Base-by-base conservation (phyloP, 495 filamentous ascomycete genomes). In the Barbatosphaeria neglecta region DNA sequence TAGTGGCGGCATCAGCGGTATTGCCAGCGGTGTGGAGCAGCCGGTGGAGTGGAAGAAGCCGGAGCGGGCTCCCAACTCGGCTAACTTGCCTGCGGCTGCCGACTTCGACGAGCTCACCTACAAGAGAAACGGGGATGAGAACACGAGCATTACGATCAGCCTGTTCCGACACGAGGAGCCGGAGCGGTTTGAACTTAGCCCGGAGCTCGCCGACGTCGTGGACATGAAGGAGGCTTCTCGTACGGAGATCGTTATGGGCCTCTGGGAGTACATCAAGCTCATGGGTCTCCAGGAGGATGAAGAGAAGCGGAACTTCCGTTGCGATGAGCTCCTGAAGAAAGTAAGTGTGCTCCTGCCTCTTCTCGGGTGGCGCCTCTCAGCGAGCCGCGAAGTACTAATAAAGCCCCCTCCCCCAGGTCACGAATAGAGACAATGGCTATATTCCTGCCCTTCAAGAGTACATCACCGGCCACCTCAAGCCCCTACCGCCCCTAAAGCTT, bases 31-130 rank as follows among this genome's bases (percentile, higher is more conserved):
- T 41, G 64, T 76, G 37, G 76, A 86, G 46, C 64, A 80, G 33
- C 72, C 79, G 50, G 53, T 69, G 43, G 77, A 80, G 61, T 87
- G 89, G 89, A 75, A 78, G 51, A 85, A 90, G 57, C 81, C 80
- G 2, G 74, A 72, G 48, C 57, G 74, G 41, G 71, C 74, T 7
- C 63, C 73, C 0, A 77, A 75, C 33, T 65, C 73, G 24, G 63
- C 72, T 1, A 73, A 65, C 49, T 60, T 69, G 6, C 69, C 75
- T 15, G 64, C 71, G 28, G 69, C 72, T 24, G 78, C 82, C 31
- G 87, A 93, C 61, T 97, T 97, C 56, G 92, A 95, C 66, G 81
- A 82, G 45, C 67, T 99, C 27, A 84, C 89, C 46, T 96, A 97
- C 66, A 86, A 93, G 70, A 76, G 92, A 5, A 83, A 82, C 49